phyloP scores from a whole-genome alignment of 139 green algal genomes.

The Coelastrella sp. region DNA sequence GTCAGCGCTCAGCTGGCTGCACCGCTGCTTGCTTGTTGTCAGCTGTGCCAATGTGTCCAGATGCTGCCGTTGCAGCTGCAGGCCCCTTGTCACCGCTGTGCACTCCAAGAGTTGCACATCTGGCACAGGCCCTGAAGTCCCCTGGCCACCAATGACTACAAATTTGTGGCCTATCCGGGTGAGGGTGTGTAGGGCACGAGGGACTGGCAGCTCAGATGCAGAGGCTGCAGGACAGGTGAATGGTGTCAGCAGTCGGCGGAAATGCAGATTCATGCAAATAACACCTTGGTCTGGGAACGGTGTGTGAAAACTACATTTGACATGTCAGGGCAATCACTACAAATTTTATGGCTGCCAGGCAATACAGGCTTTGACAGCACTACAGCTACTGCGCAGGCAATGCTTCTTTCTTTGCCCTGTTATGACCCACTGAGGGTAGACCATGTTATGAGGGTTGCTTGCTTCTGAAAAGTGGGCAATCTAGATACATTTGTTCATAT shows the following conservation, averaged over 20 bases:
- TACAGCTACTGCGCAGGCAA: too few species aligned
- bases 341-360: too few species aligned
- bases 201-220: conserved; percentile 48
- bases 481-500: not conserved
- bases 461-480: too few species aligned
- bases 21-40: not conserved
- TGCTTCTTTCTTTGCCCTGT: too few species aligned
- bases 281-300: too few species aligned
- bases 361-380: too few species aligned
- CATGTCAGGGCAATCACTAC: too few species aligned
- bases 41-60: conserved; percentile 9
- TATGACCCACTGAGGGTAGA: too few species aligned
- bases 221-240: conserved; percentile 29
- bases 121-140: conserved; percentile 29
- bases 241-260: not conserved
- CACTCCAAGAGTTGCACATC: conserved; percentile 35
- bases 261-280: not conserved
- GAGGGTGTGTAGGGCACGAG: conserved; percentile 58
- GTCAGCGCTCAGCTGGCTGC: not conserved
- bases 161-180: conserved; percentile 46
- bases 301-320: too few species aligned
- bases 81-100: not conserved
- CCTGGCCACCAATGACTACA: conserved; percentile 57
- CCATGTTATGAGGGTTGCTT: too few species aligned
- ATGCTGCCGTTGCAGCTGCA: conserved; percentile 23